Base-by-base conservation (phyloP, 2,329 filamentous ascomycete genomes). In the Pseudogymnoascus sp. region DNA sequence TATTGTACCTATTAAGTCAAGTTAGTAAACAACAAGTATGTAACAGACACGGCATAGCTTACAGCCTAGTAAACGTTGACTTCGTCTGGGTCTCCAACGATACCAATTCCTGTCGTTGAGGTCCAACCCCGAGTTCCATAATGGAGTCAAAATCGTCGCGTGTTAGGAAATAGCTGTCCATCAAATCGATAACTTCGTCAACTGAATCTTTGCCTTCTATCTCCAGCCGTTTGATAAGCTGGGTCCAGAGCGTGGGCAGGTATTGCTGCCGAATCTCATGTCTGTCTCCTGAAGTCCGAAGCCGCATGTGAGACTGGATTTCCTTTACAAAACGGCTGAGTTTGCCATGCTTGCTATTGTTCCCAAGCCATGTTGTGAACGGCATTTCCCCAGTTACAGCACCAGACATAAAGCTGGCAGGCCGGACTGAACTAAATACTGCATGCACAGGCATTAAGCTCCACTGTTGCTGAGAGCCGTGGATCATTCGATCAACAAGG, bases 391-490 rank as follows among this genome's bases (percentile, higher is more conserved):
- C 84, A 67, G 85, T 81, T 69, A 96, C 84, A 70, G 88, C 88
- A 42, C 95, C 95, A 61, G 91, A 85, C 10, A 95, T 82, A 72
- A 89, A 96, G 74, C 91, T 96, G 7, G 95, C 88, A 4, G 95
- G 95, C 26, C 90, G 83, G 23, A 99, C 93, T 63, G 96, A 96
- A 73, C 93, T 96, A 78, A 97, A 97, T 40, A 97, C 83, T 26
- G 93, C 95, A 76, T 99, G 95, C 1, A 91, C 89, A 13, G 95
- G 95, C 95, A 99, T 99, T 66, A 99, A 78, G 72, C 90, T 95
- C 95, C 95, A 99, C 67, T 99, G 95, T 74, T 99, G 95, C 73
- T 99, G 95, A 50, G 91, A 91, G 26, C 95, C 95, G 75, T 99
- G 95, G 65, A 99, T 99, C 93, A 99, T 97, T 62, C 91, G 85